These are phyloP conservation scores for Penicillium ucsense DNA, from an alignment of 495 filamentous ascomycete species.

Conservation along the genomic window DNA sequence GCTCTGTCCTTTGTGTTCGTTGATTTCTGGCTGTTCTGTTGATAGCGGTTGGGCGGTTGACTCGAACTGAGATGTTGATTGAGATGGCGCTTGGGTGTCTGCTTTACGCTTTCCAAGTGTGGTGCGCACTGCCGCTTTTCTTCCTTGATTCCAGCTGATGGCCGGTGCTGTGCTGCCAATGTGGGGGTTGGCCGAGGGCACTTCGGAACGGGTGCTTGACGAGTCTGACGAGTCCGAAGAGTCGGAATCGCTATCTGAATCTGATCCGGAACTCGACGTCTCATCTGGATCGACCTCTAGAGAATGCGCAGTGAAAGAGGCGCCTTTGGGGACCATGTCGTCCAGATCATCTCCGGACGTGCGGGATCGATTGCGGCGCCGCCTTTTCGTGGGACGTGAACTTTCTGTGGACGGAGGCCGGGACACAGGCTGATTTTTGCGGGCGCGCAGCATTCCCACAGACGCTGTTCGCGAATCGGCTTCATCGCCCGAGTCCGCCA, in stretches of 20 bases:
- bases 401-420: slow-evolving; percentile 17
- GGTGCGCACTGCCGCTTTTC: slow-evolving; percentile 26
- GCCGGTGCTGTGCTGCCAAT: slow-evolving; percentile 20
- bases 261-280: slow-evolving; percentile 23
- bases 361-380: slow-evolving; percentile 16
- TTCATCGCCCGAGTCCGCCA: slow-evolving; percentile 30
- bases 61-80: background rate
- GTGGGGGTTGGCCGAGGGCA: slow-evolving; percentile 11
- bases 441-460: slow-evolving; percentile 22
- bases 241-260: slow-evolving; percentile 13
- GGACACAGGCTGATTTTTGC: slow-evolving; percentile 7
- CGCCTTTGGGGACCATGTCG: slow-evolving; percentile 34
- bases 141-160: slow-evolving; percentile 34
- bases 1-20: background rate
- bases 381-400: slow-evolving; percentile 22
- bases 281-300: slow-evolving; percentile 27
- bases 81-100: background rate
- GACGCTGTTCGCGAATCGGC: slow-evolving; percentile 35
- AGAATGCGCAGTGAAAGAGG: slow-evolving; percentile 22
- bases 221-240: slow-evolving; percentile 4
- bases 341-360: slow-evolving; percentile 18
- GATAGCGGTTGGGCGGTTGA: background rate
- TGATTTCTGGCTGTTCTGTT: background rate
- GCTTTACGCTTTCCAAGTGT: slow-evolving; percentile 19
- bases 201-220: background rate